These are phyloP conservation scores for Lophiostoma macrostomum DNA, from an alignment of 495 filamentous ascomycete species.

Conservation along the genomic window DNA sequence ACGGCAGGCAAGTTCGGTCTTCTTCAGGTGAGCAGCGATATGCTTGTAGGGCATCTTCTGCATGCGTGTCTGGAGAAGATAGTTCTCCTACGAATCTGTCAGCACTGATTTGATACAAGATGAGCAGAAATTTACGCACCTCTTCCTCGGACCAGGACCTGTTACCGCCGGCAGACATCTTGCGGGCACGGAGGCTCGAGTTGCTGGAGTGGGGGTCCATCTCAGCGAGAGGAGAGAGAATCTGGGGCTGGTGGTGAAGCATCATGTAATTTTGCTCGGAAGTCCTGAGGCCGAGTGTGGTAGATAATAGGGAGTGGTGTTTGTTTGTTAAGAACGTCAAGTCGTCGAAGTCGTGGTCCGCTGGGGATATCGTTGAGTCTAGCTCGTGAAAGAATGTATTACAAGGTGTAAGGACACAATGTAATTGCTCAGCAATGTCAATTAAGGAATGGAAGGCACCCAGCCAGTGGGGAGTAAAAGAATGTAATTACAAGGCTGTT, in stretches of 20 bases:
- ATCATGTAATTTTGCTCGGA: constrained; percentile 15
- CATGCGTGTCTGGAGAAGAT: constrained; percentile 75
- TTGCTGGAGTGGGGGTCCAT: constrained; percentile 18
- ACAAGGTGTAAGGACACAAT: constrained; percentile 28
- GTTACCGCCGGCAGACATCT: constrained; percentile 39
- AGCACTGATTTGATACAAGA: not conserved
- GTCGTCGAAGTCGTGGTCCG: constrained; percentile 9
- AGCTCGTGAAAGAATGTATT: constrained; percentile 34
- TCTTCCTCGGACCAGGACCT: constrained; percentile 41
- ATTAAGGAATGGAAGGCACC: constrained; percentile 41
- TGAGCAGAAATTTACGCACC: constrained; percentile 14
- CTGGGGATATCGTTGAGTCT: constrained; percentile 12
- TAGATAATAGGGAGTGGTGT: not conserved
- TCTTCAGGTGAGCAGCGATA: constrained; percentile 76
- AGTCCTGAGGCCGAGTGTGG: constrained; percentile 4
- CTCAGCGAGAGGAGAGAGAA: constrained; percentile 34
- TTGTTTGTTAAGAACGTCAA: constrained; percentile 2
- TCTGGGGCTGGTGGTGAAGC: constrained; percentile 33
- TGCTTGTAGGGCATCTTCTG: constrained; percentile 90
- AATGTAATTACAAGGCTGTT: constrained; percentile 39
- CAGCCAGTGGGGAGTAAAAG: constrained; percentile 40
- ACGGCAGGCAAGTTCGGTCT: constrained; percentile 81
- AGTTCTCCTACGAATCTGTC: constrained; percentile 62
- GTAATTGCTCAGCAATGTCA: constrained; percentile 38
- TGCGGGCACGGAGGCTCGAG: constrained; percentile 28